Base-by-base conservation (phyloP, 176 grass and related monocot species). In the Miscanthus lutarioriparius region DNA sequence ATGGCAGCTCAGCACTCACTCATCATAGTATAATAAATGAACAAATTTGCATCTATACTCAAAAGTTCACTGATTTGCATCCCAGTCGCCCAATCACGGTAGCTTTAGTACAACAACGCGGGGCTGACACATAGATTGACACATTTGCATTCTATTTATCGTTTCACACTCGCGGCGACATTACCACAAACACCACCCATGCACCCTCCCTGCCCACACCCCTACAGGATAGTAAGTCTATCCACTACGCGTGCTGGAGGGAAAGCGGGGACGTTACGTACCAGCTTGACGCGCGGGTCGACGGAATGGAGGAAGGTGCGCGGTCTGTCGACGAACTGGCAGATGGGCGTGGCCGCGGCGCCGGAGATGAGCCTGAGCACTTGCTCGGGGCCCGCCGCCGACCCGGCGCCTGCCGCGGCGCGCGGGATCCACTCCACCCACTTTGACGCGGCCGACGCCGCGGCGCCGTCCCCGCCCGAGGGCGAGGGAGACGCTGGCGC, bases 281-380 rank as follows among this genome's bases (percentile, higher is more conserved):
- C 96, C 93, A 98, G 87, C 83, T 98, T 98, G 83, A 98, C 84
- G 32, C 96, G 96, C 8, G 96, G 93, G 30, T 98, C 93, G 54
- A 98, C 66, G 43, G 89, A 93, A 86, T 98, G 96, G 77, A 98
- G 91, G 74, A 98, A 98, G 76, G 93, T 98, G 64, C 89, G 89
- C 1, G 96, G 96, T 3, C 83, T 88, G 33, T 98, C 91, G 27
- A 98, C 75, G 89, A 95, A 95, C 89, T 98, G 96, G 82, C 91
- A 95, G 61, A 95, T 88, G 83, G 93, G 93, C 68, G 91, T 90
- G 44, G 96, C 94, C 72, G 93, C 92, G 63, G 93, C 91, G 43
- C 93, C 91, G 7, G 96, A 93, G 82, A 98, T 95, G 73, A 98
- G 80, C 80, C 85, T 89, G 32, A 95, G 93, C 36, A 98, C 85